Evolutionary conservation across 1,139 yeast species (phyloP).

Genomic region (Candida pseudoviswanathii): DNA sequence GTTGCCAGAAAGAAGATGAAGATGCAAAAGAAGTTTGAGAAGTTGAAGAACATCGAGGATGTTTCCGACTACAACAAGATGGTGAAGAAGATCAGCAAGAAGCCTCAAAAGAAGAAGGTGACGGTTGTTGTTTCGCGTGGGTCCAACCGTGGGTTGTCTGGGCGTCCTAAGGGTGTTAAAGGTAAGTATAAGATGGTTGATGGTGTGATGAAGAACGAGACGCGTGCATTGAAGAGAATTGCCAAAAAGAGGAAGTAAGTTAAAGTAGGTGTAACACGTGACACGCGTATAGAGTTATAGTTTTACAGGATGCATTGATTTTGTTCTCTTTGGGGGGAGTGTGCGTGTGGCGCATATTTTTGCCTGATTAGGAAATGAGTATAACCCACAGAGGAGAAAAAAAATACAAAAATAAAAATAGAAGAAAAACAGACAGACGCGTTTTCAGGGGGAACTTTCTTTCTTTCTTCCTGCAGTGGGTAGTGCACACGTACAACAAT

Average conservation of each 20-base stretch:
- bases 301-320: too few species aligned
- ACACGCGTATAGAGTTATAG: too few species aligned
- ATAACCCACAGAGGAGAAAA: too few species aligned
- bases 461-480: too few species aligned
- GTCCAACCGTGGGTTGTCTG: constrained; percentile 78
- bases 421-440: too few species aligned
- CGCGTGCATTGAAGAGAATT: constrained; percentile 87
- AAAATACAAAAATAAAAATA: too few species aligned
- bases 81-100: constrained; percentile 79
- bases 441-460: too few species aligned
- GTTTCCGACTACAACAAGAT: constrained; percentile 80
- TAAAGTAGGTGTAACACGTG: background rate
- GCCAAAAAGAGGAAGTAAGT: constrained; percentile 64
- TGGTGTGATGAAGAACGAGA: constrained; percentile 96
- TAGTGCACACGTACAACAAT: too few species aligned
- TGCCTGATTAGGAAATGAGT: too few species aligned
- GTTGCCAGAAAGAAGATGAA: constrained; percentile 96
- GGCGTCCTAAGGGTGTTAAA: constrained; percentile 95
- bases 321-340: too few species aligned
- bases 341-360: too few species aligned
- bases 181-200: constrained; percentile 99
- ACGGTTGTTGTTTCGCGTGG: constrained; percentile 93
- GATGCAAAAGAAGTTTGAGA: constrained; percentile 85
- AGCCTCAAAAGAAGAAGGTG: constrained; percentile 76
- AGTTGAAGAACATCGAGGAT: constrained; percentile 85